Evolutionary conservation across 371 early-diverging fungal species (phyloP).

Genomic region (Syncephalis plumigaleata): DNA sequence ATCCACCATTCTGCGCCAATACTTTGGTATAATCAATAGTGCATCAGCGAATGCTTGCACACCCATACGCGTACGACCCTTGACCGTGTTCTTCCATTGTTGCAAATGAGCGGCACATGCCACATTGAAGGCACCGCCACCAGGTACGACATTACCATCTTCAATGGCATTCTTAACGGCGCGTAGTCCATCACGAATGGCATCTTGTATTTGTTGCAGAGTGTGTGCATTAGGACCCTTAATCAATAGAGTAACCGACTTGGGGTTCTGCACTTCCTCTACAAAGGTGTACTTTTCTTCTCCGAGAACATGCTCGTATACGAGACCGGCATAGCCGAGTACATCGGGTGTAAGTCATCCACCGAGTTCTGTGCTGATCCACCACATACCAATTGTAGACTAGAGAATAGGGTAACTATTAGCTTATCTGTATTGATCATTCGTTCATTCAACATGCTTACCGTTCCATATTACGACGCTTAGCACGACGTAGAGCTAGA

Average conservation of each 20-base stretch:
- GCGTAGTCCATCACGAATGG: conserved; percentile 96
- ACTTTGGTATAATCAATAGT: conserved; percentile 92
- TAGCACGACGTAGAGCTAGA: conserved; percentile 97
- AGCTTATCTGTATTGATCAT: neutral
- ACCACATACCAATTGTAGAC: conserved; percentile 92
- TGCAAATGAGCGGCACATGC: conserved; percentile 66
- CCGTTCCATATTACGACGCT: conserved; percentile 99
- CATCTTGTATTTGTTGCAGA: conserved; percentile 91
- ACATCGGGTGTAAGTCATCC: conserved; percentile 79
- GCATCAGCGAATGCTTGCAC: conserved; percentile 95
- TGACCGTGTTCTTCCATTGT: conserved; percentile 77
- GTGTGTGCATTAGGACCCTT: conserved; percentile 95
- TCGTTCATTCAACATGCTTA: conserved; percentile 4
- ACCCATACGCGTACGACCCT: conserved; percentile 91
- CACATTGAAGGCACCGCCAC: conserved; percentile 94
- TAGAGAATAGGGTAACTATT: conserved; percentile 2
- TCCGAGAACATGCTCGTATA: conserved; percentile 93
- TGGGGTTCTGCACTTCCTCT: conserved; percentile 91
- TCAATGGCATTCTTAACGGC: conserved; percentile 96
- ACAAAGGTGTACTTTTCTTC: conserved; percentile 99
- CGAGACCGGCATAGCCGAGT: conserved; percentile 88
- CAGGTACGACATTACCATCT: conserved; percentile 82
- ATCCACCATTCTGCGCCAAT: conserved; percentile 89
- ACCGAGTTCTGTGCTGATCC: conserved; percentile 96
- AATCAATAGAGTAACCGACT: conserved; percentile 91